These are phyloP conservation scores for Austroboletus olivaceoglutinosus DNA, from an alignment of 1,284 basidiomycete species.

Conservation along the genomic window DNA sequence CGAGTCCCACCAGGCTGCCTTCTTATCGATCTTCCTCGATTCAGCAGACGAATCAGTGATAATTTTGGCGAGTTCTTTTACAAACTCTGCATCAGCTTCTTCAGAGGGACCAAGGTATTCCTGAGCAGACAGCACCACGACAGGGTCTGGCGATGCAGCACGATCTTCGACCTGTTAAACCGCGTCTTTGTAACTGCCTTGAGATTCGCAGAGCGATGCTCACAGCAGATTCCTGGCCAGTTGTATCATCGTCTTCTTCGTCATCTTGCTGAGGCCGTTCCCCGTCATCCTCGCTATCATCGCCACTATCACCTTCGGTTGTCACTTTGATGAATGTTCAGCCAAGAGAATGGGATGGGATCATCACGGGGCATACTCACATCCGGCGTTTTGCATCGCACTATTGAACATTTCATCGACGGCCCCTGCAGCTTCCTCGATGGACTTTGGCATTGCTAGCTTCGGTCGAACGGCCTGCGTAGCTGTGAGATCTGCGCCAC, in stretches of 20 bases:
- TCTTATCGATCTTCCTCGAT: conserved; percentile 81
- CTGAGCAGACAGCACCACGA: conserved; percentile 64
- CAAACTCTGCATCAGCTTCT: conserved; percentile 92
- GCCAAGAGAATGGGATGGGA: conserved; percentile 1
- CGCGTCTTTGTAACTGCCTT: conserved; percentile 1
- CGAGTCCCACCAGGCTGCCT: conserved; percentile 84
- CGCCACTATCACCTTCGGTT: conserved; percentile 64
- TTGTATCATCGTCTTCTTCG: conserved; percentile 50
- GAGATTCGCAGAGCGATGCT: conserved; percentile 20
- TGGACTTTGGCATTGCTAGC: conserved; percentile 61
- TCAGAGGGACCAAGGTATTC: conserved; percentile 75
- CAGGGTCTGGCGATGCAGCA: conserved; percentile 72
- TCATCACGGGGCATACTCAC: conserved; percentile 36
- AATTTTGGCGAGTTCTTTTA: conserved; percentile 93
- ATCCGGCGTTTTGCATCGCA: conserved; percentile 57
- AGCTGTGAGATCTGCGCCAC: conserved; percentile 7
- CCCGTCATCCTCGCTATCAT: conserved; percentile 66
- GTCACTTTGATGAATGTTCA: conserved; percentile 29
- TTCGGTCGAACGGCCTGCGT: conserved; percentile 78
- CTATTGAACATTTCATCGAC: conserved; percentile 86
- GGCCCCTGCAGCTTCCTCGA: conserved; percentile 81
- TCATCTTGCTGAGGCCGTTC: conserved; percentile 54
- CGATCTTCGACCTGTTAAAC: conserved; percentile 58
- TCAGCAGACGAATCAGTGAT: conserved; percentile 84
- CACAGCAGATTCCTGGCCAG: conserved; percentile 52